phyloP scores from a whole-genome alignment of 2,329 filamentous ascomycete species.

The Calonectria honghensis region DNA sequence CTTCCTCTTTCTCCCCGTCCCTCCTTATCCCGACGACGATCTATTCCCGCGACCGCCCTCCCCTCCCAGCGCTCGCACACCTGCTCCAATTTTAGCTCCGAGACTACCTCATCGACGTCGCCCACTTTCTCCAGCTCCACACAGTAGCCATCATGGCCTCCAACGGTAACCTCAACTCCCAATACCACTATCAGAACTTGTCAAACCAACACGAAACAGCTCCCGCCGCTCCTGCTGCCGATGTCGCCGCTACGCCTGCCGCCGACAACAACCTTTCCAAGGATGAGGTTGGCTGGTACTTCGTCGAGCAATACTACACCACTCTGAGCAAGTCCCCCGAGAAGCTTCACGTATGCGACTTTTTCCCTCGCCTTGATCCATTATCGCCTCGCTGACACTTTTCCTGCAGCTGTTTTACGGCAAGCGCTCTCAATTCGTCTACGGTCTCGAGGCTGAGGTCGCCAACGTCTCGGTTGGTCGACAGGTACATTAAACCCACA shows the following conservation, averaged over 20 bases:
- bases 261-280: conserved; percentile 77
- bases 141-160: conserved; percentile 69
- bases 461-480: conserved; percentile 91
- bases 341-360: conserved; percentile 84
- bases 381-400: conserved; percentile 37
- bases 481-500: conserved; percentile 72
- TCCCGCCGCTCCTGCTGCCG: conserved; percentile 59
- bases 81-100: conserved; percentile 46
- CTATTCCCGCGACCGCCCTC: conserved; percentile 45
- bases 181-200: conserved; percentile 64
- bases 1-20: conserved; percentile 36
- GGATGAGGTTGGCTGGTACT: conserved; percentile 99
- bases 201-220: conserved; percentile 62
- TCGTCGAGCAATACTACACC: conserved; percentile 99
- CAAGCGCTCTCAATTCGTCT: conserved; percentile 96
- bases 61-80: conserved; percentile 46
- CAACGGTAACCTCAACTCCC: conserved; percentile 72
- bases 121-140: conserved; percentile 34
- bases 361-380: neutral
- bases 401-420: conserved; percentile 87
- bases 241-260: conserved; percentile 57
- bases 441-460: conserved; percentile 92
- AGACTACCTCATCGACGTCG: conserved; percentile 38
- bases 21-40: conserved; percentile 34
- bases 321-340: conserved; percentile 95